Base-by-base conservation (phyloP, 176 grass and related monocot species). In the Puccinellia tenuiflora region DNA sequence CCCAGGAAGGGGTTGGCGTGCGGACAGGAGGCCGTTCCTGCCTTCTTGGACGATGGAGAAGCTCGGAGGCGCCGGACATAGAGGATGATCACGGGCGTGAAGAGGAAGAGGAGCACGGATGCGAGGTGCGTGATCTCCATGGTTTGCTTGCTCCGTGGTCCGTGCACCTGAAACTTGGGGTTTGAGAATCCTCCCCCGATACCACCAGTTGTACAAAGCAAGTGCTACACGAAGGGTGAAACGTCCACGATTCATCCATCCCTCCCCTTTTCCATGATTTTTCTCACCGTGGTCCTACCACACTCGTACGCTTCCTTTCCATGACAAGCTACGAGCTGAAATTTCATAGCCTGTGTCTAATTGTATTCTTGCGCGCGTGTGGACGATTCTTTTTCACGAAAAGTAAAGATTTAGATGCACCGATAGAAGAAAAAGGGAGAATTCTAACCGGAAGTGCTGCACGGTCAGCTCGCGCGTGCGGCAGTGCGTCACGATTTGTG, bases 1-100 rank as follows among this genome's bases (percentile, higher is more conserved):
- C 93, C 93, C 24, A 96, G 76, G 40, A 91, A 24, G 13, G 80
- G 83, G 66, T 76, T 73, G 0, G 93, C 80, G 52, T 86, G 77
- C 16, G 90, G 88, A 81, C 85, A 87, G 85, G 66, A 59, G 2
- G 85, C 74, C 48, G 69, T 46, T 34, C 20, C 59, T 13, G 65
- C 21, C 48, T n/a, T n/a, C n/a, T 46, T 79, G 11, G 51, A n/a
- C 17, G 60, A 24, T 16, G 18, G 57, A 9, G 75, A n/a, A n/a
- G 59, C 22, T 15, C 29, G 69, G 12, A 54, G 70, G 12, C 76
- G 70, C 25, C 43, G 66, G 63, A 76, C 86, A 55, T 39, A 24
- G 4, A 85, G 61, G 26, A 86, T 13, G 63, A 69, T 6, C 46
- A 55, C 7, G 51, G 65, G 16, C 54, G 82, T 5, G 46, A 87